Conservation (phyloP, 169 alveolate species). For the Perkinsus olseni region DNA sequence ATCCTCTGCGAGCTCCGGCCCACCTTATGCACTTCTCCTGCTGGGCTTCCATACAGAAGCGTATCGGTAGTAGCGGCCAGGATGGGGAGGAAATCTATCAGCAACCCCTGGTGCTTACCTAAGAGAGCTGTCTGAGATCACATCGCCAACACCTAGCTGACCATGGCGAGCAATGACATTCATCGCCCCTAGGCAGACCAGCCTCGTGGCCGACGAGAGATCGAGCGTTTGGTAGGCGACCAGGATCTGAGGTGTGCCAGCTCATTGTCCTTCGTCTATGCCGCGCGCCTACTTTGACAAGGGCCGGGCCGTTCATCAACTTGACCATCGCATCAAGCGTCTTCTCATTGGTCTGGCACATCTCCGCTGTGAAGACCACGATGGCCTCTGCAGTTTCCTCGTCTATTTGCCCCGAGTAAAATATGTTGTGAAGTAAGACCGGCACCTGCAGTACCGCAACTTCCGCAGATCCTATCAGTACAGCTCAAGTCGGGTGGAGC, state of each 20-base stretch:
- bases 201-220: neutral
- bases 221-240: neutral
- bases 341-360: constrained; percentile 11
- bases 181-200: neutral
- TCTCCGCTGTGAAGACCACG: constrained; percentile 32
- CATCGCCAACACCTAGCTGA: neutral
- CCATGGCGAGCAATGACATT: neutral
- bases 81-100: neutral
- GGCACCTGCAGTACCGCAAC: neutral
- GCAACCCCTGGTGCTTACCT: neutral
- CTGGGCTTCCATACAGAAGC: neutral
- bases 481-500: no score
- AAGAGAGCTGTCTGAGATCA: neutral
- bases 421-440: constrained; percentile 21
- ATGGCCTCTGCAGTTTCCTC: constrained; percentile 26
- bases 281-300: neutral
- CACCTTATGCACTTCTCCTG: neutral
- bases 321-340: neutral
- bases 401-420: constrained; percentile 36
- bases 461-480: no score
- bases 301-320: neutral
- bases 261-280: neutral
- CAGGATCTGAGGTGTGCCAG: neutral
- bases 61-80: neutral
- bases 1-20: neutral